A percentile compares a stretch with the other conserved stretches of the same genome.
Evolutionary conservation across 345 rosid species (phyloP).

Genomic region (Citrus sp.): DNA sequence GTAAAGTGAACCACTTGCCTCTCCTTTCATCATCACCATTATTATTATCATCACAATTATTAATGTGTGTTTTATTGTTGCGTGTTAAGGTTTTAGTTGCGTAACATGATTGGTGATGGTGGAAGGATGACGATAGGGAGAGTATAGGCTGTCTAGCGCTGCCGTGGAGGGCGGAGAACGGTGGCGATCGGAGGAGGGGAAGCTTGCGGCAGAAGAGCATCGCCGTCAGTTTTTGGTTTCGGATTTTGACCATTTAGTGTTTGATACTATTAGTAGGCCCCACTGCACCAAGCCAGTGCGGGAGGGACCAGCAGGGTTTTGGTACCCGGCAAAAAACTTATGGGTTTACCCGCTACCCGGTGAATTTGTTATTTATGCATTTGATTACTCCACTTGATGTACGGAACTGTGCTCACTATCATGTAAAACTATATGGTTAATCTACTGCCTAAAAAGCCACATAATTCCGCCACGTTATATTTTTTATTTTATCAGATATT

Average conservation of each 20-base stretch:
- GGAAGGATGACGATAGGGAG: background rate
- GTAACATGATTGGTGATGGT: constrained; percentile 23
- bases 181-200: constrained; percentile 24
- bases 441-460: too few relatives aligned
- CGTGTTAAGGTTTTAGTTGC: background rate
- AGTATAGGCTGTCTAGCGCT: background rate
- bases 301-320: constrained; percentile 1
- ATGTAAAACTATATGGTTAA: too few relatives aligned
- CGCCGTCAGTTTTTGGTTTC: background rate
- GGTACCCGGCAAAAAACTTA: background rate
- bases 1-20: constrained; percentile 69
- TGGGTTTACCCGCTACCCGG: background rate
- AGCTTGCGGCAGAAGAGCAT: constrained; percentile 38
- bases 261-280: background rate
- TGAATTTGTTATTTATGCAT: too few relatives aligned
- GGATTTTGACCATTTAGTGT: too few relatives aligned
- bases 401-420: too few relatives aligned
- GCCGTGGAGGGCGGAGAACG: background rate
- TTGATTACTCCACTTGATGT: too few relatives aligned
- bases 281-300: background rate
- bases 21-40: background rate
- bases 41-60: background rate
- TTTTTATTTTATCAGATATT: too few relatives aligned
- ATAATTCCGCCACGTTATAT: too few relatives aligned
- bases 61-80: background rate